Base-by-base conservation (phyloP, 768 basidiomycete species). In the Lactarius sanguifluus region DNA sequence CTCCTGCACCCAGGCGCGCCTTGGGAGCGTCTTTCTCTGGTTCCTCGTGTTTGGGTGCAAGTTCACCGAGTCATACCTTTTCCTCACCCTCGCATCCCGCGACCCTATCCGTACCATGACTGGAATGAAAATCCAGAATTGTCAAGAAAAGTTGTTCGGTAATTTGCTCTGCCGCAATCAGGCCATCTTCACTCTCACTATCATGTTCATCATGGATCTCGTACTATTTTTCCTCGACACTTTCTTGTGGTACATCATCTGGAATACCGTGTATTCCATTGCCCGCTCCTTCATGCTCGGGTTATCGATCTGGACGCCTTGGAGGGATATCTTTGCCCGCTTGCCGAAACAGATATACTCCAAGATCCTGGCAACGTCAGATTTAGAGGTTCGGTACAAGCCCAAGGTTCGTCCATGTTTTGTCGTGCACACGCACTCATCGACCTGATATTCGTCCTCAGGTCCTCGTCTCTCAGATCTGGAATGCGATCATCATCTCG, bases 401-500 rank as follows among this genome's bases (percentile, higher is more conserved):
- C 97, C 97, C 59, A 99, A 98, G 89, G 94, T 93, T 64, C n/a
- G 82, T 74, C 28, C 50, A 4, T 15, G 12, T 23, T 50, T 58
- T 36, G 23, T 16, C 41, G 15, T 10, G 18, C 9, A 20, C 38
- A 38, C 18, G 28, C n/a, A 2, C 20, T n/a, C n/a, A n/a, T n/a
- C n/a, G n/a, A n/a, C n/a, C 41, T 8, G 25, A 41, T 50, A 12
- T 8, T 20, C 45, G 0, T 47, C 23, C 18, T 58, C 34, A 94
- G 92, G 94, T 99, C 45, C 84, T 99, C 47, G 96, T 99, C 54
- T 97, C 96, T 18, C 97, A 98, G 78, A 96, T 99, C 63, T 98
- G 97, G 97, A 99, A 99, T 75, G 97, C 97, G 28, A 89, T 99
- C 79, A 97, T 99, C 79, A 98, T 99, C 71, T 98, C 96, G 97